Conservation (phyloP, 2,329 filamentous ascomycete species). For the Ophiostoma sp. region DNA sequence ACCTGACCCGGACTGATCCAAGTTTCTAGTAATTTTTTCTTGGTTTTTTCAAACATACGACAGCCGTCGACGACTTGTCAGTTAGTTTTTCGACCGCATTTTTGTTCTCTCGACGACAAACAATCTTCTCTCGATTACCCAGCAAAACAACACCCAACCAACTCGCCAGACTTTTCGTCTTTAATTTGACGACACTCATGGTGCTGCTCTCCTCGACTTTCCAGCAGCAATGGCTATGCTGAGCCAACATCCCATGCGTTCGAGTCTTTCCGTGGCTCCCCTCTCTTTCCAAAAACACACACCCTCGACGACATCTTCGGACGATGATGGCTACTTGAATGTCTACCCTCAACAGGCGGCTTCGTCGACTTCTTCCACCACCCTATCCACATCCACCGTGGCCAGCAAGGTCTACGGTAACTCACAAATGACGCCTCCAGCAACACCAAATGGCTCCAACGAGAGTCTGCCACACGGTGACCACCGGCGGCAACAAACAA, state of each 20-base stretch:
- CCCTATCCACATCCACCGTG: slow-evolving; percentile 13
- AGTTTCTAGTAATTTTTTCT: not conserved
- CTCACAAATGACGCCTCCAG: slow-evolving; percentile 73
- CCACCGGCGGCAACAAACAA: slow-evolving; percentile 32
- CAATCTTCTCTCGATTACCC: not conserved
- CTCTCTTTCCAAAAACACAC: slow-evolving; percentile 53
- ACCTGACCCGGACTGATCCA: not conserved
- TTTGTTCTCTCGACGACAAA: not conserved
- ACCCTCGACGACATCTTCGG: slow-evolving; percentile 33
- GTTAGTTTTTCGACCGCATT: not conserved
- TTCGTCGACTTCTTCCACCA: slow-evolving; percentile 62
- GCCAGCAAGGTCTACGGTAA: slow-evolving; percentile 47
- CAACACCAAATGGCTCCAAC: slow-evolving; percentile 69
- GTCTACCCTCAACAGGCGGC: slow-evolving; percentile 60
- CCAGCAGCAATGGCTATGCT: slow-evolving; percentile 49
- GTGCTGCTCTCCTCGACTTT: slow-evolving; percentile 18
- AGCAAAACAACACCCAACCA: not conserved
- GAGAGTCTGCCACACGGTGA: slow-evolving; percentile 54
- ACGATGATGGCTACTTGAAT: slow-evolving; percentile 39
- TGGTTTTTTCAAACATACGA: not conserved
- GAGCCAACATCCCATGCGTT: slow-evolving; percentile 50
- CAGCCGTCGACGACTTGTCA: not conserved
- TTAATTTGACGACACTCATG: slow-evolving; percentile 25
- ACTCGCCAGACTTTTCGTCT: not conserved
- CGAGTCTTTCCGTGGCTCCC: slow-evolving; percentile 63